Evolutionary conservation across 768 basidiomycete genomes (phyloP).

Genomic region (Rossbeevera mucosa): DNA sequence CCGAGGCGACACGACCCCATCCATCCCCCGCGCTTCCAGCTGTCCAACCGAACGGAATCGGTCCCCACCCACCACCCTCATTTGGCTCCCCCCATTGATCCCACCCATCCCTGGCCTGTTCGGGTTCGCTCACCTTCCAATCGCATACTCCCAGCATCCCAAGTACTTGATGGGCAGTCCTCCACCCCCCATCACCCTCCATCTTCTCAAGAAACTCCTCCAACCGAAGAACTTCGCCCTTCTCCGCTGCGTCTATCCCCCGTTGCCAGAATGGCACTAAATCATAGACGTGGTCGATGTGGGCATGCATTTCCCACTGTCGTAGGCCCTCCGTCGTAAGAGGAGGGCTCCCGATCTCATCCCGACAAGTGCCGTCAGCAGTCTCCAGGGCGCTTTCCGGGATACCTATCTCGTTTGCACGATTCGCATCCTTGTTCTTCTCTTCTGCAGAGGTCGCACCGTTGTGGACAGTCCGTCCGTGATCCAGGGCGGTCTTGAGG

Average conservation of each 20-base stretch:
- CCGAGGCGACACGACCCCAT: slow-evolving; percentile 16
- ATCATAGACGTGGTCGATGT: slow-evolving; percentile 46
- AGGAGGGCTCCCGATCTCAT: slow-evolving; percentile 26
- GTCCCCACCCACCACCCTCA: slow-evolving; percentile 10
- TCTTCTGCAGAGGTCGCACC: slow-evolving; percentile 3
- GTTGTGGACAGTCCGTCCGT: slow-evolving; percentile 25
- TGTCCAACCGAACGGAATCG: slow-evolving; percentile 7
- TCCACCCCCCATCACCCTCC: slow-evolving; percentile 33
- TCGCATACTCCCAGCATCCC: slow-evolving; percentile 22
- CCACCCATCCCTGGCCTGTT: background rate
- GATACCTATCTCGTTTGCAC: background rate
- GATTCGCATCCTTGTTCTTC: background rate
- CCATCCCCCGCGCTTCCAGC: slow-evolving; percentile 8
- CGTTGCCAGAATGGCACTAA: slow-evolving; percentile 53
- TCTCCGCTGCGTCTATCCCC: slow-evolving; percentile 45
- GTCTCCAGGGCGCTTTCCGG: slow-evolving; percentile 9
- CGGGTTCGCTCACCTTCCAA: slow-evolving; percentile 9
- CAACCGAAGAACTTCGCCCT: slow-evolving; percentile 39
- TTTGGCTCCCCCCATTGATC: background rate
- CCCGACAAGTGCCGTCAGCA: slow-evolving; percentile 26
- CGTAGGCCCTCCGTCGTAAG: slow-evolving; percentile 28
- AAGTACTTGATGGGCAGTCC: slow-evolving; percentile 26
- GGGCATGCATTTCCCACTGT: slow-evolving; percentile 28
- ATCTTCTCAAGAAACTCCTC: slow-evolving; percentile 45
- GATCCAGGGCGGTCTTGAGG: slow-evolving; percentile 28